Conservation (phyloP, 306 rosid species). For the Vigna nakashimae region DNA sequence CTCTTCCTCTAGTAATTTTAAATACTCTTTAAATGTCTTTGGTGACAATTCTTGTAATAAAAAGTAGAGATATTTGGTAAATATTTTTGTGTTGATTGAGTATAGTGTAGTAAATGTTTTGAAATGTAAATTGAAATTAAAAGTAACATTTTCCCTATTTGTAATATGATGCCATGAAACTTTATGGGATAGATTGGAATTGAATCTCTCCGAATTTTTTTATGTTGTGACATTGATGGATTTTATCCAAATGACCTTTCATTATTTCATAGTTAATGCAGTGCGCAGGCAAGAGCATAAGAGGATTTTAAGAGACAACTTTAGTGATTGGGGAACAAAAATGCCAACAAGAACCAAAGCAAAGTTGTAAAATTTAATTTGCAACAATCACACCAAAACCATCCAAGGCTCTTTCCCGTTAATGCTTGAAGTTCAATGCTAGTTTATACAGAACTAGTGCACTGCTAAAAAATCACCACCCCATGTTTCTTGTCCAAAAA, state of each 20-base stretch:
- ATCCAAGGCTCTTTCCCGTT: not conserved
- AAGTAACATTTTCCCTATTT: no score
- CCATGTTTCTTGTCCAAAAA: constrained; percentile 28
- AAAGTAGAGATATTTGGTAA: no score
- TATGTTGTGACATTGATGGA: not conserved
- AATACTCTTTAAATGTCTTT: no score
- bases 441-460: constrained; percentile 26
- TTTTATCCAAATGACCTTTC: not conserved
- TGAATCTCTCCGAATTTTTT: not conserved
- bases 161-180: no score
- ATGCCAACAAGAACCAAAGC: constrained; percentile 1
- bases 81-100: no score
- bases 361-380: constrained; percentile 8
- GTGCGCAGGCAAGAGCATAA: no score
- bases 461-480: constrained; percentile 36
- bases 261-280: no score
- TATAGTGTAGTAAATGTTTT: no score
- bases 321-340: not conserved
- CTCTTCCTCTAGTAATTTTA: no score
- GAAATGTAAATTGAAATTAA: no score
- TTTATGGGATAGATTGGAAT: not conserved
- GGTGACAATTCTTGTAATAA: no score
- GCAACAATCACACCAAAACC: not conserved
- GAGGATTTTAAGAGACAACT: not conserved
- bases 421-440: constrained; percentile 16